phyloP scores from a whole-genome alignment of 2,329 filamentous ascomycete genomes.

The Alternaria burnsii region DNA sequence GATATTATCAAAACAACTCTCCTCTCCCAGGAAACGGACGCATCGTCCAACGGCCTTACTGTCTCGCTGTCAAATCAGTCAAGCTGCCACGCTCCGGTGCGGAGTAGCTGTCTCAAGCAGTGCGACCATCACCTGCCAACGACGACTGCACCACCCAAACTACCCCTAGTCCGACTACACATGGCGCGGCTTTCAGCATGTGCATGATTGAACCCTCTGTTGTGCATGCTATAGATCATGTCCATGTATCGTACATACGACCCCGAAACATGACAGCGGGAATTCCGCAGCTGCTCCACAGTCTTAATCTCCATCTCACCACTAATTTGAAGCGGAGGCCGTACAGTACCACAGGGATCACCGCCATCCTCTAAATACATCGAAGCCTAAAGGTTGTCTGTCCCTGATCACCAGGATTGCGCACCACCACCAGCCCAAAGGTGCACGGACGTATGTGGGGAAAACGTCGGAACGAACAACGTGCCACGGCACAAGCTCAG shows the following conservation, averaged over 20 bases:
- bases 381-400: conserved; percentile 6
- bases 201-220: conserved; percentile 19
- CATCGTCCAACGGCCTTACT: conserved; percentile 16
- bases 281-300: background rate
- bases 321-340: background rate
- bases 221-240: conserved; percentile 5
- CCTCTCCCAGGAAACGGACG: conserved; percentile 27
- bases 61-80: conserved; percentile 3
- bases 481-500: conserved; percentile 16
- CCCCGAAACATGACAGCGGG: conserved; percentile 24
- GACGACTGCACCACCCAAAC: conserved; percentile 1
- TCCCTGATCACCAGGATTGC: conserved; percentile 18
- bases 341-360: background rate
- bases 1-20: conserved; percentile 28
- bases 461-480: conserved; percentile 12
- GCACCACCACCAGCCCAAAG: conserved; percentile 5
- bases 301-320: background rate
- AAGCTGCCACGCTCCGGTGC: conserved; percentile 13
- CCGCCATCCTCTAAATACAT: background rate
- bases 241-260: background rate
- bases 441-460: conserved; percentile 20
- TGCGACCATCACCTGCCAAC: conserved; percentile 14
- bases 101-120: conserved; percentile 8
- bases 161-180: conserved; percentile 5
- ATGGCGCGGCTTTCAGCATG: conserved; percentile 14